Evolutionary conservation across 2,329 filamentous ascomycete genomes (phyloP).

Genomic region (Sclerotinia sclerotiorum): DNA sequence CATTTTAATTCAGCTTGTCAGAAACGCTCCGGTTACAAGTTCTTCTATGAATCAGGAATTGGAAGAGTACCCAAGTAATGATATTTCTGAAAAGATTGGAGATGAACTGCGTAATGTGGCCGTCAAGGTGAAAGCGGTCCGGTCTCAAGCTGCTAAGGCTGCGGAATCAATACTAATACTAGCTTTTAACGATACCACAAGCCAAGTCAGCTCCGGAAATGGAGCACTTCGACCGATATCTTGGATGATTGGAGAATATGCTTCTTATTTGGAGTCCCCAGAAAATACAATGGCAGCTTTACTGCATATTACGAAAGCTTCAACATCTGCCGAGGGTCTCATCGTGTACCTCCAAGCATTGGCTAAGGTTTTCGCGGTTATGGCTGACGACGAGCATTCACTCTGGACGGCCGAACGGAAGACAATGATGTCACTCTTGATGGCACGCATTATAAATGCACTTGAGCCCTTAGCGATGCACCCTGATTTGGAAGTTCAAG

Average conservation of each 20-base stretch:
- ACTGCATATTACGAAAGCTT: constrained; percentile 60
- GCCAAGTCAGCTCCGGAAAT: constrained; percentile 56
- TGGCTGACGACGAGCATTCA: constrained; percentile 64
- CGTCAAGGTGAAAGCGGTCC: constrained; percentile 84
- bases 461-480: constrained; percentile 78
- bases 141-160: constrained; percentile 76
- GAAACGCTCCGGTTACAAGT: constrained; percentile 59
- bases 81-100: constrained; percentile 71
- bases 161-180: constrained; percentile 72
- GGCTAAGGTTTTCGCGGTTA: constrained; percentile 77
- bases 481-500: constrained; percentile 90
- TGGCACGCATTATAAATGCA: constrained; percentile 78
- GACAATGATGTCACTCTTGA: constrained; percentile 71
- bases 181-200: constrained; percentile 54
- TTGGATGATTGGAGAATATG: constrained; percentile 89
- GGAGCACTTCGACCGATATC: constrained; percentile 73
- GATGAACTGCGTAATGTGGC: constrained; percentile 85
- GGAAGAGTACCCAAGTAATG: constrained; percentile 32
- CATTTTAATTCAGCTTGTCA: constrained; percentile 80
- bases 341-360: constrained; percentile 79
- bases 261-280: constrained; percentile 66
- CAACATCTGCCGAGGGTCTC: constrained; percentile 62
- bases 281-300: constrained; percentile 73
- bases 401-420: constrained; percentile 74
- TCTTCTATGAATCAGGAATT: constrained; percentile 30